A percentile compares a stretch with the other conserved stretches of the same genome.
Conservation (phyloP, 305 asterid genomes). For the Fraxinus xanthoxyloides region DNA sequence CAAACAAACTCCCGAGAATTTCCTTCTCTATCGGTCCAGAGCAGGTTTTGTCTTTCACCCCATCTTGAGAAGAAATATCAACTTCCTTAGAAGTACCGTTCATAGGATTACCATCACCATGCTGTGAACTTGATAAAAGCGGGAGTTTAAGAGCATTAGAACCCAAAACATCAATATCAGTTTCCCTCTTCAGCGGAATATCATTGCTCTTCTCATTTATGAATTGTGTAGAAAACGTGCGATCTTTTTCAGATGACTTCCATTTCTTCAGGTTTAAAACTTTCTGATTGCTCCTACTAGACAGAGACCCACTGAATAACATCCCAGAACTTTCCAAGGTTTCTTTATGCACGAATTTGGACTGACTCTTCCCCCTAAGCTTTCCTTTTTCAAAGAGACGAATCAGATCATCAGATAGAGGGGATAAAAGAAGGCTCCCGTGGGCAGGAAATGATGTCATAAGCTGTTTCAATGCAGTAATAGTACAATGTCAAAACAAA, state of each 20-base stretch:
- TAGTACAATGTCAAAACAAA: slow-evolving; percentile 9
- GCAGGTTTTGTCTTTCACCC: not conserved
- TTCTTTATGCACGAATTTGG: slow-evolving; percentile 34
- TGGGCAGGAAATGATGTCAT: slow-evolving; percentile 64
- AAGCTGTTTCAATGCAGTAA: slow-evolving; percentile 47
- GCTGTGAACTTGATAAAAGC: slow-evolving; percentile 50
- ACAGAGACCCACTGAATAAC: slow-evolving; percentile 48
- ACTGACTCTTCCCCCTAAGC: slow-evolving; percentile 42
- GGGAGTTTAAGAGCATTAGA: slow-evolving; percentile 82
- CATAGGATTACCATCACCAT: slow-evolving; percentile 17
- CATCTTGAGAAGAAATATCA: not conserved
- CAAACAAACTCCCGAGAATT: not conserved
- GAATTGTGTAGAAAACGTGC: slow-evolving; percentile 24
- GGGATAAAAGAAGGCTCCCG: slow-evolving; percentile 62
- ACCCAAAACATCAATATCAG: slow-evolving; percentile 42
- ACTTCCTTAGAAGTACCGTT: not conserved
- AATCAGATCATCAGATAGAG: slow-evolving; percentile 68
- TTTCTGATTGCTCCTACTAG: slow-evolving; percentile 41
- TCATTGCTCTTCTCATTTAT: slow-evolving; percentile 28
- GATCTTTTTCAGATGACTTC: slow-evolving; percentile 38
- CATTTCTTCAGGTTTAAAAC: slow-evolving; percentile 42
- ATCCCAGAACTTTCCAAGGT: slow-evolving; percentile 36
- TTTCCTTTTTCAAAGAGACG: slow-evolving; percentile 45
- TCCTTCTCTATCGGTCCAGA: not conserved
- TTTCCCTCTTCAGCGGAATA: slow-evolving; percentile 38